phyloP scores from a whole-genome alignment of 225 moss, liverwort and hornwort species.

The Sphagnum tenellum region DNA sequence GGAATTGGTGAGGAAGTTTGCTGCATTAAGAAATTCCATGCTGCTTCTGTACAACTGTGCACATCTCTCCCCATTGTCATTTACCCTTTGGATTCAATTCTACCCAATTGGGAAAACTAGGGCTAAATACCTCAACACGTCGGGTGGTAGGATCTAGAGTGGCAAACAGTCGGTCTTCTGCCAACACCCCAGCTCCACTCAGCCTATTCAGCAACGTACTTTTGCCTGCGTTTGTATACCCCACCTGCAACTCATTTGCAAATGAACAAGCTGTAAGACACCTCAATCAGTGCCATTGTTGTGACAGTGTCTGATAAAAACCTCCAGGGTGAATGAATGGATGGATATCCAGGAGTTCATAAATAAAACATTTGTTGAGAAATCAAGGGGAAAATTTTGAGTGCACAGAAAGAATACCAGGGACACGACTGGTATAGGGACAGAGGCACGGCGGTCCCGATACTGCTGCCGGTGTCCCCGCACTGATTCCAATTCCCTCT shows the following conservation, averaged over 20 bases:
- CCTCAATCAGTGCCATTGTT: no score
- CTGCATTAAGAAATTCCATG: no score
- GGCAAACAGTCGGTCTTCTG: constrained; percentile 94
- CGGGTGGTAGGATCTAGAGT: constrained; percentile 98
- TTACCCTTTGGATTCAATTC: no score
- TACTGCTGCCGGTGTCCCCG: constrained; percentile 93
- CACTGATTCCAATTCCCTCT: constrained; percentile 77
- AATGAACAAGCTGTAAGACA: no score
- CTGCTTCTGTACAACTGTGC: no score
- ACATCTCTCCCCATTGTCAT: no score
- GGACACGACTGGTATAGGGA: constrained; percentile 92
- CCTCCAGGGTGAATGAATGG: no score
- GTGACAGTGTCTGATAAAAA: no score
- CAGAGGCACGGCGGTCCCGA: constrained; percentile 92
- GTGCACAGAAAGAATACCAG: constrained; percentile 33
- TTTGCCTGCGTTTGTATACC: constrained; percentile 99
- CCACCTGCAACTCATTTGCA: constrained; percentile 41
- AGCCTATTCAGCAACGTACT: constrained; percentile 88
- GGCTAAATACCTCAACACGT: constrained; percentile 68
- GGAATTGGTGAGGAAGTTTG: no score
- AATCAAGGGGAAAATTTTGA: neutral
- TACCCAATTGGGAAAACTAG: no score
- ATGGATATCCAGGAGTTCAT: no score
- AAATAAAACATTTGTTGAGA: no score
- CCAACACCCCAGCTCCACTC: constrained; percentile 89